These are phyloP conservation scores for Ustilago crameri DNA, from an alignment of 1,284 basidiomycete species.

Conservation along the genomic window DNA sequence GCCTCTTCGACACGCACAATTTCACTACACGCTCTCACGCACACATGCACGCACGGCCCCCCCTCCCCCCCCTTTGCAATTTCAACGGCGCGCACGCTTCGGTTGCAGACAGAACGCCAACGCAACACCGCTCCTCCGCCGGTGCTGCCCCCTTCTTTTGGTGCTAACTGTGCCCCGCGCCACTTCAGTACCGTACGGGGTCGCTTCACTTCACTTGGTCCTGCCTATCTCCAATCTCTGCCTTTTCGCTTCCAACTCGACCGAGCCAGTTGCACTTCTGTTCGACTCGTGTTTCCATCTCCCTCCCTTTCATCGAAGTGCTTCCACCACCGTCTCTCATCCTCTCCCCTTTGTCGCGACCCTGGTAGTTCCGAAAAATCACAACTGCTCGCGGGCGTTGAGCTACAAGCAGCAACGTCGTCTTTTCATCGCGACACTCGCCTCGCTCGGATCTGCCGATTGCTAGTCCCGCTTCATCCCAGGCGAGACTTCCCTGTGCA, in stretches of 20 bases:
- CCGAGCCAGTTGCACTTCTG: neutral
- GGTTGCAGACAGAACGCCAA: conserved; percentile 5
- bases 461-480: no score
- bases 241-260: neutral
- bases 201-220: neutral
- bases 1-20: no score
- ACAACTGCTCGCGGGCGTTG: neutral
- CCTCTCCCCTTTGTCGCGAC: neutral
- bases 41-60: conserved; percentile 1
- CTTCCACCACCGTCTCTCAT: neutral
- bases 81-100: neutral
- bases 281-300: neutral
- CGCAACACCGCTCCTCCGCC: conserved; percentile 1
- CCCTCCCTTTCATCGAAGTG: conserved; percentile 5
- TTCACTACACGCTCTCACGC: neutral
- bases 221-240: neutral
- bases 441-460: no score
- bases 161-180: neutral
- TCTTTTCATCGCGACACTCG: no score
- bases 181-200: neutral
- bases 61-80: neutral
- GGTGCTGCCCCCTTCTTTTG: neutral
- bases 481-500: no score
- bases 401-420: no score
- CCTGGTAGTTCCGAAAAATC: neutral